Conservation (phyloP, 2,329 filamentous ascomycete species). For the Akanthomyces uredinophilus region DNA sequence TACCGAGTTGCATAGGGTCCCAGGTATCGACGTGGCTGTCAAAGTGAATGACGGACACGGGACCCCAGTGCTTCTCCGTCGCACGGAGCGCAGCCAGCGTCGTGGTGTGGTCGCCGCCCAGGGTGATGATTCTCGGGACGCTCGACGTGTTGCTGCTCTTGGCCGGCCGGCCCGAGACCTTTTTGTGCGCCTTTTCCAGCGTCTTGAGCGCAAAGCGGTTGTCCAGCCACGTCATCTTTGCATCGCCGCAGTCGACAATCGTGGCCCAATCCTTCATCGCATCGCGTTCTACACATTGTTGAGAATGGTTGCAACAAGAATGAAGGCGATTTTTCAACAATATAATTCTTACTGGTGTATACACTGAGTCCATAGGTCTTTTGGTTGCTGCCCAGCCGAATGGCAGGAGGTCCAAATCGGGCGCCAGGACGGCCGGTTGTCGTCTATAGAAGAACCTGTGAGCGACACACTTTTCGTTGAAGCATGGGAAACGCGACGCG, state of each 20-base stretch:
- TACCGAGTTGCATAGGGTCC: slow-evolving; percentile 20
- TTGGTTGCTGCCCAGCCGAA: slow-evolving; percentile 70
- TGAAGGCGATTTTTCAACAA: neutral
- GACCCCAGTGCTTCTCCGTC: slow-evolving; percentile 53
- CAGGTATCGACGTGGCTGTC: slow-evolving; percentile 48
- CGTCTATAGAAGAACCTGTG: slow-evolving; percentile 12
- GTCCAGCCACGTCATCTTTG: slow-evolving; percentile 20
- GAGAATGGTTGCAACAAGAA: too few species aligned
- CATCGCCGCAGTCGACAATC: slow-evolving; percentile 76
- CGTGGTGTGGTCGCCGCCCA: slow-evolving; percentile 68
- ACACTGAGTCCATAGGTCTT: slow-evolving; percentile 30
- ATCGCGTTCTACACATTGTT: slow-evolving; percentile 16
- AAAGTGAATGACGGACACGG: slow-evolving; percentile 65
- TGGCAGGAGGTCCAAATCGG: slow-evolving; percentile 77
- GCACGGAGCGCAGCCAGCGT: slow-evolving; percentile 62
- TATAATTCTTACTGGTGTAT: slow-evolving; percentile 16
- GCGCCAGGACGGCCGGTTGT: slow-evolving; percentile 28
- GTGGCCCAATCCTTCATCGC: slow-evolving; percentile 53
- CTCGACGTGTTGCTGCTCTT: slow-evolving; percentile 14
- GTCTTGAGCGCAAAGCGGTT: slow-evolving; percentile 20
- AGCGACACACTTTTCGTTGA: neutral
- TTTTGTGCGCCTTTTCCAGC: slow-evolving; percentile 20
- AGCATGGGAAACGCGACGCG: too few species aligned
- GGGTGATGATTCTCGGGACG: slow-evolving; percentile 45
- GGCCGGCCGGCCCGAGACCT: slow-evolving; percentile 17